These are phyloP conservation scores for Colletotrichum musae DNA, from an alignment of 2,329 filamentous ascomycete genomes.

Conservation along the genomic window DNA sequence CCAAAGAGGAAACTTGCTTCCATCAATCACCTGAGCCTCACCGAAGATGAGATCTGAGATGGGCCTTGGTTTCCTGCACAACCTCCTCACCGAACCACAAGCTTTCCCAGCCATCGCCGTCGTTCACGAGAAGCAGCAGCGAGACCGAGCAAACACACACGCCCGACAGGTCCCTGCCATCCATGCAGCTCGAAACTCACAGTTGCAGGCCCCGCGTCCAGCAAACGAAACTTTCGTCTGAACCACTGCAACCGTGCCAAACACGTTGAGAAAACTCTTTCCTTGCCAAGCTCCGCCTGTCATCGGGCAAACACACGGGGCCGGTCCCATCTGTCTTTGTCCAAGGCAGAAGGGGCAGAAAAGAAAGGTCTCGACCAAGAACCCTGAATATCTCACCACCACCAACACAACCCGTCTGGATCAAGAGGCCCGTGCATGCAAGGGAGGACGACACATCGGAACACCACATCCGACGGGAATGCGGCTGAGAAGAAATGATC, in stretches of 20 bases:
- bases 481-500: neutral
- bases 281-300: neutral
- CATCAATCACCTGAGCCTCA: slow-evolving; percentile 7
- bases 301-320: slow-evolving; percentile 11
- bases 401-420: neutral
- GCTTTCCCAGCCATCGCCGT: too few relatives aligned
- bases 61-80: too few relatives aligned
- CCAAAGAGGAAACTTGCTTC: neutral
- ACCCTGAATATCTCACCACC: neutral
- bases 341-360: too few relatives aligned
- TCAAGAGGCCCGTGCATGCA: neutral
- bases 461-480: neutral
- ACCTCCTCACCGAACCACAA: too few relatives aligned
- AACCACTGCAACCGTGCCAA: slow-evolving; percentile 13
- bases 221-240: slow-evolving; percentile 14
- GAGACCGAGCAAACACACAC: neutral
- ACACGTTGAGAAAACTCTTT: neutral
- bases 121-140: too few relatives aligned
- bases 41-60: slow-evolving; percentile 14
- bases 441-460: neutral
- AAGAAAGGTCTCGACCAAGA: neutral
- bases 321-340: neutral
- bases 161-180: neutral
- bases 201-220: neutral
- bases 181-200: neutral